Evolutionary conservation across 129 eudicot species (phyloP), one percentile per base, ranked within the genome.

Genomic region (Saposhnikovia divaricata): DNA sequence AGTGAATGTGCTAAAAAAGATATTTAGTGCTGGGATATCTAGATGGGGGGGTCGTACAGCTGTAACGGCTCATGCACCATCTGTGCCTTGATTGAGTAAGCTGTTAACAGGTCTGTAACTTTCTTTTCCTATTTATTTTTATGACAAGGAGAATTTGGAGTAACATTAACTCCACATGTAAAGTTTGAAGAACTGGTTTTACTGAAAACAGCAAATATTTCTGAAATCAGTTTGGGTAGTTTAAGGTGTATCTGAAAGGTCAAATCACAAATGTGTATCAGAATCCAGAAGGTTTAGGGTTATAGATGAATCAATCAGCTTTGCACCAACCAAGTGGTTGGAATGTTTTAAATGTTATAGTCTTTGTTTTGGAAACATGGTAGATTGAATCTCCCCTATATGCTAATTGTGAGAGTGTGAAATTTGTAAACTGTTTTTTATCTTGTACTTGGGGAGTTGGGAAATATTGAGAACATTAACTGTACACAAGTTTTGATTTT

Each of bases 21-120:
- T 81, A 47, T 80, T 89, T 72, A 80, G 74, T 81, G 82, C 80
- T 10, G 97, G 96, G 75, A 61, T 91, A 75, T 46, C 89, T 78
- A 91, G 89, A 87, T 83, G 81, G 82, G 87, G 83, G 83, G 93
- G 87, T 76, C 87, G 75, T 72, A 18, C 78, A 4, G 14, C 72
- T 48, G 81, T 78, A 37, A 87, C 77, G 68, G 69, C 72, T 78
- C 86, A 79, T 61, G 77, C 80, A 9, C 86, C 79, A 51, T 45
- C 68, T 84, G 84, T 77, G 57, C 87, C 73, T 71, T 89, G 77
- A 77, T 71, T 89, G 77, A 77, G 61, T 70, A 72, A n/a, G 38
- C 23, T 28, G n/a, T 43, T 77, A 78, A 40, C 0, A 13, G 43
- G 37, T 25, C 39, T 28, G 19, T 78, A 82, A 74, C 2, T 9